phyloP scores from a whole-genome alignment of 2,329 filamentous ascomycete genomes.

The Beauveria brongniartii region DNA sequence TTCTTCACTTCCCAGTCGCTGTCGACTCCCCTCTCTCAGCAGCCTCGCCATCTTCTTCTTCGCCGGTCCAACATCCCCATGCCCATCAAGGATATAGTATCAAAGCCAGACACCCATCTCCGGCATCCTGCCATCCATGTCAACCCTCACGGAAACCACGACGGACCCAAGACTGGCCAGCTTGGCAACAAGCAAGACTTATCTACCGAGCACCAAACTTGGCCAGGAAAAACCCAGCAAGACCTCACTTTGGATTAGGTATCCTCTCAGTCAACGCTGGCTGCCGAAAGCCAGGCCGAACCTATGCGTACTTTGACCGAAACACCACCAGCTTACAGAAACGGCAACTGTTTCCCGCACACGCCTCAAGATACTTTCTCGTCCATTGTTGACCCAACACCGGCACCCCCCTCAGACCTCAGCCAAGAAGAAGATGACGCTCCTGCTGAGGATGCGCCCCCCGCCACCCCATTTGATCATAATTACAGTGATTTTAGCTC shows the following conservation, averaged over 20 bases:
- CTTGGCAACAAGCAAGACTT: neutral
- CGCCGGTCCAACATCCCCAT: neutral
- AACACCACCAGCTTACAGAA: neutral
- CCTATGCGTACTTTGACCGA: neutral
- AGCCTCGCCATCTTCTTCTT: constrained; percentile 10
- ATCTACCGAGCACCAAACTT: neutral
- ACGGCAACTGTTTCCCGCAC: neutral
- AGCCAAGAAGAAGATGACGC: constrained; percentile 31
- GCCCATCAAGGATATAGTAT: neutral
- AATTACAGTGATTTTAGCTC: constrained; percentile 64
- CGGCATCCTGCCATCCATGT: neutral
- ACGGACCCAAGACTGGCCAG: neutral
- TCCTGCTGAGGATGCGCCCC: constrained; percentile 49
- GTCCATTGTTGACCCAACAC: neutral
- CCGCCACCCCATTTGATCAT: constrained; percentile 46
- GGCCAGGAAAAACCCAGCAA: neutral
- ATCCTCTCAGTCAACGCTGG: neutral
- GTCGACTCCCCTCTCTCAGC: constrained; percentile 9
- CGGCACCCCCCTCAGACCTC: neutral
- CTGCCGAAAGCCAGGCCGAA: neutral
- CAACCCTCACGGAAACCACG: neutral
- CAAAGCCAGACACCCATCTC: neutral
- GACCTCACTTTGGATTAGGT: neutral
- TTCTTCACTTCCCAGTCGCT: neutral
- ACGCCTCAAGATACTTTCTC: neutral